phyloP scores from a whole-genome alignment of 2,329 filamentous ascomycete genomes.

The Mycosphaerella arachidis region DNA sequence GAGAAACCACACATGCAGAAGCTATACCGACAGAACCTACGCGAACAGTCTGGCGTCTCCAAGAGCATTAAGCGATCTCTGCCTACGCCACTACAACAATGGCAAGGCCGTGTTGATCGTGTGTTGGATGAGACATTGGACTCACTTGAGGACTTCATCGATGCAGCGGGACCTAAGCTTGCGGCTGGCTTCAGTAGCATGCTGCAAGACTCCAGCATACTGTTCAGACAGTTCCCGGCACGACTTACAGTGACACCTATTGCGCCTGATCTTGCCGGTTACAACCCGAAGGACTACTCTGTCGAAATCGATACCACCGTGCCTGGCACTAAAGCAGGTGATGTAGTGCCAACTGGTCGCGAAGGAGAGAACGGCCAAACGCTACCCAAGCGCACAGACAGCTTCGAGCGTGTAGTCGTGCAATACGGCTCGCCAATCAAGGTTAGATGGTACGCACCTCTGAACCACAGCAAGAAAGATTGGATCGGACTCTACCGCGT shows the following conservation, averaged over 20 bases:
- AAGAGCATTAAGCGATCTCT: slow-evolving; percentile 85
- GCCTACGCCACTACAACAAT: slow-evolving; percentile 74
- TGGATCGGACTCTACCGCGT: slow-evolving; percentile 98
- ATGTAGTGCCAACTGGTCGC: slow-evolving; percentile 59
- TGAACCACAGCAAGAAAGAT: slow-evolving; percentile 82
- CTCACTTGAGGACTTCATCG: slow-evolving; percentile 86
- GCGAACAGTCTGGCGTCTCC: slow-evolving; percentile 82
- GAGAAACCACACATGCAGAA: slow-evolving; percentile 98
- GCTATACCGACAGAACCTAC: slow-evolving; percentile 79
- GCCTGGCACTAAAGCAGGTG: slow-evolving; percentile 27
- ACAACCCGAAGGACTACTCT: slow-evolving; percentile 74
- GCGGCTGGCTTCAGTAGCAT: slow-evolving; percentile 81
- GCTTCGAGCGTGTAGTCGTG: slow-evolving; percentile 70
- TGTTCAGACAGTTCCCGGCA: slow-evolving; percentile 86
- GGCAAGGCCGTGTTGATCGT: slow-evolving; percentile 81
- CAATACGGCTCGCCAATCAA: slow-evolving; percentile 87
- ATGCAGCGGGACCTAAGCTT: slow-evolving; percentile 78
- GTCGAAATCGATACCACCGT: slow-evolving; percentile 67
- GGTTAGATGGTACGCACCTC: slow-evolving; percentile 84
- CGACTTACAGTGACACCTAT: slow-evolving; percentile 78
- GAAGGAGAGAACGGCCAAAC: slow-evolving; percentile 67
- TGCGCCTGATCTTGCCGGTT: slow-evolving; percentile 72
- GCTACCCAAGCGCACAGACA: slow-evolving; percentile 55
- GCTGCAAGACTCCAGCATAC: slow-evolving; percentile 76
- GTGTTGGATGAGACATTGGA: slow-evolving; percentile 82